Conservation (phyloP, 257 asterid genomes). For the Osmanthus fragrans region DNA sequence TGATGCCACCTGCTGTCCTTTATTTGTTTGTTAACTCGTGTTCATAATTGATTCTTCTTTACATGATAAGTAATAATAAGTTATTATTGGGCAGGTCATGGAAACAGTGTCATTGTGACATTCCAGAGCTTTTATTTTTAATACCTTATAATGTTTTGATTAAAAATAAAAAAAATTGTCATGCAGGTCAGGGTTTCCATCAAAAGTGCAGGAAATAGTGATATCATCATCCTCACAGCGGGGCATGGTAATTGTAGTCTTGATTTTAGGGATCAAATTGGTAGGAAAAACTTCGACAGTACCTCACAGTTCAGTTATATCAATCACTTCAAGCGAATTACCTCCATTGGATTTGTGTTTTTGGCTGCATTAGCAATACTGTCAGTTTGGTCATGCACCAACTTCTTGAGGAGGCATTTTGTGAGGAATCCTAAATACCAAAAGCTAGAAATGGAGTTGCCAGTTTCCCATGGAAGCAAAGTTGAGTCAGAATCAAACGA, state of each 20-base stretch:
- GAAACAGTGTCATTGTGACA: background rate
- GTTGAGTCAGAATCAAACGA: slow-evolving; percentile 39
- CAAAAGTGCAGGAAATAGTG: slow-evolving; percentile 38
- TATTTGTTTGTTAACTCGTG: background rate
- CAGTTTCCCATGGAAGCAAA: slow-evolving; percentile 55
- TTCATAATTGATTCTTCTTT: slow-evolving; percentile 1
- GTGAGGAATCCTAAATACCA: slow-evolving; percentile 49
- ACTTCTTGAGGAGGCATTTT: slow-evolving; percentile 36
- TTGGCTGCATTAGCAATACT: slow-evolving; percentile 37
- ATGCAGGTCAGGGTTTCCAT: slow-evolving; percentile 68
- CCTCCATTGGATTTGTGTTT: slow-evolving; percentile 37
- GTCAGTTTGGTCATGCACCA: slow-evolving; percentile 40
- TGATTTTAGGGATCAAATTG: slow-evolving; percentile 51
- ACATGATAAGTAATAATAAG: too few species aligned
- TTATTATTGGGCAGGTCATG: background rate
- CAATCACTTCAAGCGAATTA: slow-evolving; percentile 26
- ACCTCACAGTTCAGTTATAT: slow-evolving; percentile 30
- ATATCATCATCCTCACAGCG: slow-evolving; percentile 45
- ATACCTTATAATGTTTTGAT: background rate
- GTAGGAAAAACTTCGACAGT: slow-evolving; percentile 32
- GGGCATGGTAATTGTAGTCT: slow-evolving; percentile 67
- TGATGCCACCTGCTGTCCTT: slow-evolving; percentile 3
- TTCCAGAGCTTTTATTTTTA: background rate
- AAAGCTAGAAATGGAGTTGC: slow-evolving; percentile 71
- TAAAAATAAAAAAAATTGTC: background rate